These are phyloP conservation scores for Sporothrix mexicana DNA, from an alignment of 2,329 filamentous ascomycete species.

Conservation along the genomic window DNA sequence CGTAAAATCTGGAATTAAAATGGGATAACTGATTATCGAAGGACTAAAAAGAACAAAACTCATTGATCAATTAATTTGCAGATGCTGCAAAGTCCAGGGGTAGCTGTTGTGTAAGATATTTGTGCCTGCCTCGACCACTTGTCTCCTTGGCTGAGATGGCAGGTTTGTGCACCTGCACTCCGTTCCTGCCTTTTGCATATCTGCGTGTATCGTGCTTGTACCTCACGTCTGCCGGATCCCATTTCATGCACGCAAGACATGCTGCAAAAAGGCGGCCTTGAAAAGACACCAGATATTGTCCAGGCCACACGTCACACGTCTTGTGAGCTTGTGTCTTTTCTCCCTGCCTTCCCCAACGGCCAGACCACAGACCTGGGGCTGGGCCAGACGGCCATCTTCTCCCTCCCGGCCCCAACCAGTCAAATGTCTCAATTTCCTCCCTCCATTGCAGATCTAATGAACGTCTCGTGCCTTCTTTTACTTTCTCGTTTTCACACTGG, in stretches of 20 bases:
- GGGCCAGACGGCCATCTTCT: neutral
- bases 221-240: neutral
- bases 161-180: constrained; percentile 6
- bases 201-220: neutral
- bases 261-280: neutral
- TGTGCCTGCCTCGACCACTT: neutral
- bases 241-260: constrained; percentile 8
- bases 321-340: neutral
- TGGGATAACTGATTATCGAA: neutral
- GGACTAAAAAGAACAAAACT: neutral
- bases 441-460: constrained; percentile 16
- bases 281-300: neutral
- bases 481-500: neutral
- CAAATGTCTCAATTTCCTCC: neutral
- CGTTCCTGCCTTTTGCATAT: neutral
- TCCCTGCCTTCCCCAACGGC: constrained; percentile 23
- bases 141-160: neutral
- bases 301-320: neutral
- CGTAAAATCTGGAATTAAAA: neutral
- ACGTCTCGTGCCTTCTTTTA: constrained; percentile 25
- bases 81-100: constrained; percentile 3
- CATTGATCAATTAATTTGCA: constrained; percentile 3
- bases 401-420: neutral
- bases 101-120: neutral
- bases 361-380: constrained; percentile 10